These are phyloP conservation scores for Heterobasidion parviporum DNA, from an alignment of 1,284 basidiomycete species.

Conservation along the genomic window DNA sequence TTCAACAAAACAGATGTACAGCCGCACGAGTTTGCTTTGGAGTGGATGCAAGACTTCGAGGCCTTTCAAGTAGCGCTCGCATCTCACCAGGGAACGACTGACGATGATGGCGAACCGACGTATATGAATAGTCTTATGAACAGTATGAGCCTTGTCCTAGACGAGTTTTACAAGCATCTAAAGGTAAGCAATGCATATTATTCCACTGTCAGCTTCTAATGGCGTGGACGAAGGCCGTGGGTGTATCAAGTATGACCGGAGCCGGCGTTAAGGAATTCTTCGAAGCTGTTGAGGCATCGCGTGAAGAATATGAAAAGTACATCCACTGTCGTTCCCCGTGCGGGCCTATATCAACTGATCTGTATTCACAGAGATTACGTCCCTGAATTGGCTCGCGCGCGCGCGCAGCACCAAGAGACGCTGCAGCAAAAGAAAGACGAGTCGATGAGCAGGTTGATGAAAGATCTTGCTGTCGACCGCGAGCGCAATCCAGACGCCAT, in stretches of 20 bases:
- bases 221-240: conserved; percentile 65
- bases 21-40: conserved; percentile 84
- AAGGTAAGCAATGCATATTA: conserved; percentile 42
- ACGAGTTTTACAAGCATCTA: conserved; percentile 97
- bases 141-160: conserved; percentile 96
- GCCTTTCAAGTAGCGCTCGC: conserved; percentile 71
- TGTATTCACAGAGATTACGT: conserved; percentile 68
- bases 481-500: conserved; percentile 46
- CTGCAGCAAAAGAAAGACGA: conserved; percentile 68
- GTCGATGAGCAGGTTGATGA: conserved; percentile 77
- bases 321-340: conserved; percentile 1
- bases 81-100: conserved; percentile 53
- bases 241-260: conserved; percentile 94
- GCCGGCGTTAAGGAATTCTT: conserved; percentile 90
- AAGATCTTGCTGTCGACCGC: conserved; percentile 75
- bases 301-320: conserved; percentile 84
- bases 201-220: not conserved
- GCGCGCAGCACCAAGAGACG: conserved; percentile 50
- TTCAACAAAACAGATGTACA: conserved; percentile 98
- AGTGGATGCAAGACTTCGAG: conserved; percentile 99
- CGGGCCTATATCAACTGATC: not conserved
- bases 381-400: conserved; percentile 78
- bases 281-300: conserved; percentile 80
- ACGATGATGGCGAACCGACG: conserved; percentile 85
- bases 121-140: conserved; percentile 99